Base-by-base conservation (phyloP, 148 eudicot species). In the Simmondsia chinensis region DNA sequence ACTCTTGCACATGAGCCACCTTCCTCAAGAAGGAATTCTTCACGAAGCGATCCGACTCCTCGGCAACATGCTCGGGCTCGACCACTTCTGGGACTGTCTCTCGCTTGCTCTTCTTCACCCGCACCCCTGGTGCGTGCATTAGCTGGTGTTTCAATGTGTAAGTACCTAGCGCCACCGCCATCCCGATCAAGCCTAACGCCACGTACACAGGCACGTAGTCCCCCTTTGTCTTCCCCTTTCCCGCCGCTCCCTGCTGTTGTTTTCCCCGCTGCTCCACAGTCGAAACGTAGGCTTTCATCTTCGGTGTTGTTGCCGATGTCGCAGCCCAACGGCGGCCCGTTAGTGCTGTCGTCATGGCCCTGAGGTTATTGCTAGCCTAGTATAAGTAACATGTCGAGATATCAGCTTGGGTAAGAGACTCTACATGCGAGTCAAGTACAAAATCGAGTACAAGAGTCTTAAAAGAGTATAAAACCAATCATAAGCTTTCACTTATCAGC, bases 41-140 rank as follows among this genome's bases (percentile, higher is more conserved):
- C 21, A 82, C 57, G 38, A 75, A 78, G 13, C 66, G 56, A 8
- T 76, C 64, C 0, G 79, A 57, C 41, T 78, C 71, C 17, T 57
- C 58, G 6, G 65, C 73, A 27, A 57, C 70, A 2, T 33, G 33
- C 17, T 86, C 95, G 0, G 95, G 95, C 19, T 80, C 86, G 52
- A 39, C 79, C 54, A 86, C 69, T 75, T 82, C 95, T 20, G 83
- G 70, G 1, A 82, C 6, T 3, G 72, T 73, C 59, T 86, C 87
- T 29, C 91, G 42, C 20, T 53, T 63, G 30, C 81, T 73, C 43
- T 82, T 86, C 60, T 60, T 78, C 32, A 82, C 48, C n/a, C 25
- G 45, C 20, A 82, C 81, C 6, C 50, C 68, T 0, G 95, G 95
- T 11, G 68, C 66, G 10, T 59, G 55, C 18, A 48, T 44, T 24